Evolutionary conservation across 345 rosid species (phyloP), one percentile per base, ranked within the genome.

Genomic region (Raphanus raphanistrum): DNA sequence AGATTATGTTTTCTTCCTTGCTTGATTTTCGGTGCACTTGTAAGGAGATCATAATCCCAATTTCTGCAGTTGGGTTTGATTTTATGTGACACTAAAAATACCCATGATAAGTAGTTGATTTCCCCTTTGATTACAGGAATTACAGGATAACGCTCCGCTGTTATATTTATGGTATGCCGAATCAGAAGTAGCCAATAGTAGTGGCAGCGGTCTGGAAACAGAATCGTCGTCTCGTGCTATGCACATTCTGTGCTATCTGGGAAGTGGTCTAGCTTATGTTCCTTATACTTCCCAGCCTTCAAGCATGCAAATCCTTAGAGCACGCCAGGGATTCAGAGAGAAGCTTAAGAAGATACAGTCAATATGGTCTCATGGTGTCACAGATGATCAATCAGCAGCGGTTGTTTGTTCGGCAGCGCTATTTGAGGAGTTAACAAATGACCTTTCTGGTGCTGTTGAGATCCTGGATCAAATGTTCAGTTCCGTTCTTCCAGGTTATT

Each of bases 131-230:
- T 57, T 73, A 50, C 90, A 95, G 99, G 93, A 91, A 82, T 75
- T 85, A 33, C 85, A 83, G 78, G 83, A 87, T 74, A 89, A 81
- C 79, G 80, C 92, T 71, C 81, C 96, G 29, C 85, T 92, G 64
- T 80, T 92, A 76, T 87, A 87, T 80, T 80, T 91, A 72, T 95
- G 97, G 99, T 95, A 95, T 72, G 97, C 97, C 2, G 92, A 92
- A 84, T 83, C 83, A 6, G 99, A 95, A 84, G 87, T 92, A 66
- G 84, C 82, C 21, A 75, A 81, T 72, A 64, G 41, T 75, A 45
- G 64, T 80, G 78, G 62, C 17, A 68, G 79, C 58, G 68, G 61
- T 67, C 71, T 33, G 52, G 94, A 91, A 74, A 66, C 76, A 59
- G 92, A 92, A 77, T 84, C 87, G 38, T 74, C 82, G 12, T 80